Conservation (phyloP, 495 filamentous ascomycete genomes). For the Neurospora tetrasperma region DNA sequence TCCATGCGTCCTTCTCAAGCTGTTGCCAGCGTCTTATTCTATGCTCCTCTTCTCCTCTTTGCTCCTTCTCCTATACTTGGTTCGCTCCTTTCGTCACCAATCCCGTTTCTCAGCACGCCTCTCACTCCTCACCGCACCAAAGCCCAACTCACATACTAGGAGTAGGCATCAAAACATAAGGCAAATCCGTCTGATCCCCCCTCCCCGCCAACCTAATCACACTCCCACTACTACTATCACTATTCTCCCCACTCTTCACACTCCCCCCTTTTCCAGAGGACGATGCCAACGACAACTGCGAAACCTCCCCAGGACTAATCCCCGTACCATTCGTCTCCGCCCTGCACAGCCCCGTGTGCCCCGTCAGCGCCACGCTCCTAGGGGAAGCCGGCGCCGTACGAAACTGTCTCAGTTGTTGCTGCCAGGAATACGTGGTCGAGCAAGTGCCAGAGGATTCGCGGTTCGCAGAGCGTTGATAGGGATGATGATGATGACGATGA, state of each 20-base stretch:
- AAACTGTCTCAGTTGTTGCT: constrained; percentile 22
- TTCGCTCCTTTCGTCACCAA: background rate
- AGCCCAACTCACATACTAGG: background rate
- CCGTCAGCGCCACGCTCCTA: constrained; percentile 22
- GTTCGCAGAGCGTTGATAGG: background rate
- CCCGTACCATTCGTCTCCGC: background rate
- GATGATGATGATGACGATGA: background rate
- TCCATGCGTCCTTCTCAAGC: background rate
- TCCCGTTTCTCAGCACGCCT: background rate
- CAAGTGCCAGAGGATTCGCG: background rate
- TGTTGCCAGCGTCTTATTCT: background rate
- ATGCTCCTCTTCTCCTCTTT: background rate
- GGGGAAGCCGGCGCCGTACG: constrained; percentile 45
- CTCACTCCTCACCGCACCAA: background rate
- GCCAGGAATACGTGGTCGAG: constrained; percentile 4
- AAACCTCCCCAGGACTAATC: background rate
- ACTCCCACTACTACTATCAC: constrained; percentile 15
- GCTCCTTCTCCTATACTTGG: background rate
- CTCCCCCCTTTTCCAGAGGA: constrained; percentile 15
- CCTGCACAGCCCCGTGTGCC: background rate
- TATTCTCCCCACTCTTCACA: background rate
- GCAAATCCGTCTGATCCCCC: constrained; percentile 27
- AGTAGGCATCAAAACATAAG: constrained; percentile 30
- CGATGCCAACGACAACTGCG: background rate
- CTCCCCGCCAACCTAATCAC: constrained; percentile 32